Conservation (phyloP, 331 rosid species). For the Saraca asoca region DNA sequence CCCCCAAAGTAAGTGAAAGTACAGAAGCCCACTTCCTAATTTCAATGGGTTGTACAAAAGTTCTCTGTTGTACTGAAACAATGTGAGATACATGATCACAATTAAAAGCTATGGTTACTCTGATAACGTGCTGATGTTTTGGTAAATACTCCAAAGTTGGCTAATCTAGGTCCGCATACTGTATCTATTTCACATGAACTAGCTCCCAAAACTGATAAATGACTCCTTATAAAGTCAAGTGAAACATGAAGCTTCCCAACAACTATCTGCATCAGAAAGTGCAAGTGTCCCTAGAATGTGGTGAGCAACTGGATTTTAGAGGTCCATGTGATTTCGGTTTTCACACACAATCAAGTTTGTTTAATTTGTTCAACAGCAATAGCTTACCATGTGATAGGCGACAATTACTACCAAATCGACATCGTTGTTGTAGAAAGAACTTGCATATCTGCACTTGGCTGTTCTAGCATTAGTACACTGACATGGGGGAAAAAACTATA, state of each 20-base stretch:
- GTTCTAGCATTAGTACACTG: slow-evolving; percentile 60
- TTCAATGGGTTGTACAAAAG: slow-evolving; percentile 10
- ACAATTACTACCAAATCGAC: slow-evolving; percentile 89
- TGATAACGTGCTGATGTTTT: slow-evolving; percentile 10
- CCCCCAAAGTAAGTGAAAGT: slow-evolving; percentile 1
- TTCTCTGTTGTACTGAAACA: slow-evolving; percentile 5
- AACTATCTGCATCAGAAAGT: slow-evolving; percentile 47
- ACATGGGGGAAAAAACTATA: slow-evolving; percentile 38
- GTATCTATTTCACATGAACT: slow-evolving; percentile 48
- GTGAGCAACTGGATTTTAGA: not conserved
- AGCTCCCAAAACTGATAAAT: slow-evolving; percentile 60
- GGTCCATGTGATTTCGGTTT: too few species aligned
- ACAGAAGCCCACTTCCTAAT: slow-evolving; percentile 6
- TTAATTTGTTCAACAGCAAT: slow-evolving; percentile 32
- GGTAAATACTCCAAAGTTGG: not conserved
- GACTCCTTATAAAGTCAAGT: slow-evolving; percentile 51
- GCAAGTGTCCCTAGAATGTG: slow-evolving; percentile 16
- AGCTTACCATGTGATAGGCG: slow-evolving; percentile 97
- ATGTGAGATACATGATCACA: slow-evolving; percentile 3
- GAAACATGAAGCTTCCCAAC: slow-evolving; percentile 55
- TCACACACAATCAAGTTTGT: slow-evolving; percentile 10
- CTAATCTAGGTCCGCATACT: slow-evolving; percentile 7
- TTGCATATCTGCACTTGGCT: slow-evolving; percentile 71
- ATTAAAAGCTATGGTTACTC: not conserved
- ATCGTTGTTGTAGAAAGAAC: slow-evolving; percentile 90